Evolutionary conservation across 768 basidiomycete species (phyloP).

Genomic region (Leucosporidium creatinivorum): DNA sequence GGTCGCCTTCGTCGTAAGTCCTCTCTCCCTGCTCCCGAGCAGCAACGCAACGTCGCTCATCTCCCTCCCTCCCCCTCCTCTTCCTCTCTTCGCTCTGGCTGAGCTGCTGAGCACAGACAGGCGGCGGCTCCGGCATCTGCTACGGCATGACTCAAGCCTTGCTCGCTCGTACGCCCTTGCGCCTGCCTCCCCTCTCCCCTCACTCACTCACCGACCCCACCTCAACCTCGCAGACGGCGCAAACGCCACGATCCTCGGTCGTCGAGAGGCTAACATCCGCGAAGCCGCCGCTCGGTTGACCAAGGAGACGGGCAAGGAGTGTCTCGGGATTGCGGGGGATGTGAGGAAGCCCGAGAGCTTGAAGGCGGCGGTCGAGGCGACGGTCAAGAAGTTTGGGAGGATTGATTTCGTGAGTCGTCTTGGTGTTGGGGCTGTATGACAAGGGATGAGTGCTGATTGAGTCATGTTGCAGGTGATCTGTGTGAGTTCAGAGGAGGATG

Average conservation of each 20-base stretch:
- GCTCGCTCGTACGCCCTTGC: constrained; percentile 43
- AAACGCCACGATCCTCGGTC: constrained; percentile 69
- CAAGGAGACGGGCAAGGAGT: constrained; percentile 59
- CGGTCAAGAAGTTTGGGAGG: constrained; percentile 67
- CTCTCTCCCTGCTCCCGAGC: background rate
- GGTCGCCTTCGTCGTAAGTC: constrained; percentile 47
- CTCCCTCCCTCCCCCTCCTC: too few species aligned
- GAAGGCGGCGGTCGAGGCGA: constrained; percentile 51
- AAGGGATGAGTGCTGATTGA: too few species aligned
- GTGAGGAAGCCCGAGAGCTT: constrained; percentile 60
- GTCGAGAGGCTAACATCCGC: constrained; percentile 67
- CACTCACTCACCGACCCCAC: too few species aligned
- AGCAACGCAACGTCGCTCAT: too few species aligned
- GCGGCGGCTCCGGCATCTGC: constrained; percentile 89
- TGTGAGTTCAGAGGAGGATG: constrained; percentile 45
- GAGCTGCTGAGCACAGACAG: constrained; percentile 52
- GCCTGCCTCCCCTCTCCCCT: background rate
- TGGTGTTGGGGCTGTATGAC: too few species aligned
- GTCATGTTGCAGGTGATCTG: constrained; percentile 47
- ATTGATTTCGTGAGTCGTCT: constrained; percentile 79
- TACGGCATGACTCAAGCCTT: constrained; percentile 77
- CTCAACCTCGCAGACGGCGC: constrained; percentile 62
- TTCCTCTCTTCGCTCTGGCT: too few species aligned
- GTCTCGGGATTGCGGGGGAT: constrained; percentile 69
- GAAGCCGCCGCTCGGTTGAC: constrained; percentile 65